These are phyloP conservation scores for Termitomyces sp. DNA, from an alignment of 768 basidiomycete genomes.

Conservation along the genomic window DNA sequence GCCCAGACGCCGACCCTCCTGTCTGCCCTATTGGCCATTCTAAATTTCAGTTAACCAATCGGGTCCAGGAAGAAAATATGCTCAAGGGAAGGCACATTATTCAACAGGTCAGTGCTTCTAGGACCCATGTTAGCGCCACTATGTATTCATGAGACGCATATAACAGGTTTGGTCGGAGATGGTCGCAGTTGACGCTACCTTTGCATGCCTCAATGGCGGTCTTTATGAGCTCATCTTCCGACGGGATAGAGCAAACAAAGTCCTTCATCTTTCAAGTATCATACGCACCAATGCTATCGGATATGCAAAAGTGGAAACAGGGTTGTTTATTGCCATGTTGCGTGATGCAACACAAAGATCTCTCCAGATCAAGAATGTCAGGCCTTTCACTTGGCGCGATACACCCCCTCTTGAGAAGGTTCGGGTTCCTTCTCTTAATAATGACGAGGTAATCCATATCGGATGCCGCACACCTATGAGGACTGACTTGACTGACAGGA, in stretches of 20 bases:
- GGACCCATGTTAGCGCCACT: too few relatives aligned
- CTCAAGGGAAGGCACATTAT: not conserved
- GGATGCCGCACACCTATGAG: too few relatives aligned
- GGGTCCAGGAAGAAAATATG: not conserved
- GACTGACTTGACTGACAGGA: not conserved
- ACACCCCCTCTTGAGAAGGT: not conserved
- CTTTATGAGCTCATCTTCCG: not conserved
- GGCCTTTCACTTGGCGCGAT: not conserved
- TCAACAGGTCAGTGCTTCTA: not conserved
- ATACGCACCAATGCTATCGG: not conserved
- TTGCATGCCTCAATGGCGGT: not conserved
- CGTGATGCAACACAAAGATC: not conserved
- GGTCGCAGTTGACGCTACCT: not conserved
- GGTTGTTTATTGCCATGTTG: not conserved
- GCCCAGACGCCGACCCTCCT: not conserved
- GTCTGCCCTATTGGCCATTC: not conserved
- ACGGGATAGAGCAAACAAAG: not conserved
- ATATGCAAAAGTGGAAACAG: not conserved
- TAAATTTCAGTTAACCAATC: not conserved
- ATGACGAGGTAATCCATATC: not conserved
- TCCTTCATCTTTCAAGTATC: not conserved
- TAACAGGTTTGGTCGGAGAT: not conserved
- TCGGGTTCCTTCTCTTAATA: not conserved
- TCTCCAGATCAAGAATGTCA: not conserved
- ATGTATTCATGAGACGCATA: not conserved